phyloP scores from a whole-genome alignment of 2,329 filamentous ascomycete genomes.

The Penicillium sclerotigenum region DNA sequence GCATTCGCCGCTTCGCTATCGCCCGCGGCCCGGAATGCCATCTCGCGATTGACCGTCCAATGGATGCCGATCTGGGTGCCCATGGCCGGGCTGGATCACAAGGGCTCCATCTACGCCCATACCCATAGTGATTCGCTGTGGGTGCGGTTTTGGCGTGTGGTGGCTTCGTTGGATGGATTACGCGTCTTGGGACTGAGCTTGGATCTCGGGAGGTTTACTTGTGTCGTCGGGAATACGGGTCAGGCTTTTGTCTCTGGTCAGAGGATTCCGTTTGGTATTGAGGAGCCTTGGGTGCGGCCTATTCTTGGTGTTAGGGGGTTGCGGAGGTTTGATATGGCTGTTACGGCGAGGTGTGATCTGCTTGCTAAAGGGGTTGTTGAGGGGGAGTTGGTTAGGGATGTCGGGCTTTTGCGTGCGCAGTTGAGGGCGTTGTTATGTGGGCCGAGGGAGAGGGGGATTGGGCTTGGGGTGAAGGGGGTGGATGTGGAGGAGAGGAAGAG shows the following conservation, averaged over 20 bases:
- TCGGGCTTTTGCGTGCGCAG: slow-evolving; percentile 25
- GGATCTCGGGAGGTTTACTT: slow-evolving; percentile 33
- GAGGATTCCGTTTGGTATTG: slow-evolving; percentile 25
- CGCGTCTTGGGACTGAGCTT: slow-evolving; percentile 26
- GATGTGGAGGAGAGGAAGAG: background rate
- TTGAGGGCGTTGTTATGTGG: slow-evolving; percentile 28
- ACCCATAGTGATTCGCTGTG: slow-evolving; percentile 38
- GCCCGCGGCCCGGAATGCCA: slow-evolving; percentile 14
- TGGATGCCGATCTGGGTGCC: slow-evolving; percentile 38
- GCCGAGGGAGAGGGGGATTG: slow-evolving; percentile 6
- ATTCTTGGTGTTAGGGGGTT: slow-evolving; percentile 31
- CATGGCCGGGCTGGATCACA: slow-evolving; percentile 29
- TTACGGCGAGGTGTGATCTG: slow-evolving; percentile 34
- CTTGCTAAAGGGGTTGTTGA: slow-evolving; percentile 28
- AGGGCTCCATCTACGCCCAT: slow-evolving; percentile 34
- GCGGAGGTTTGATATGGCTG: slow-evolving; percentile 31
- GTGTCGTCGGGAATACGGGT: slow-evolving; percentile 11
- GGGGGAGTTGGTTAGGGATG: slow-evolving; percentile 27
- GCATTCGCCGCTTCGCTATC: slow-evolving; percentile 29
- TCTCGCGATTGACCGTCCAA: slow-evolving; percentile 30
- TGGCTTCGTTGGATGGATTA: slow-evolving; percentile 21
- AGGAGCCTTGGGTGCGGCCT: slow-evolving; percentile 31
- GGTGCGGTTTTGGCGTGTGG: slow-evolving; percentile 30
- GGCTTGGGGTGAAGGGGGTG: background rate
- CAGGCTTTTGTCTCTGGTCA: slow-evolving; percentile 20